These are phyloP conservation scores for Discostella stelligeroides DNA, from an alignment of 108 stramenopile species.

Conservation along the genomic window DNA sequence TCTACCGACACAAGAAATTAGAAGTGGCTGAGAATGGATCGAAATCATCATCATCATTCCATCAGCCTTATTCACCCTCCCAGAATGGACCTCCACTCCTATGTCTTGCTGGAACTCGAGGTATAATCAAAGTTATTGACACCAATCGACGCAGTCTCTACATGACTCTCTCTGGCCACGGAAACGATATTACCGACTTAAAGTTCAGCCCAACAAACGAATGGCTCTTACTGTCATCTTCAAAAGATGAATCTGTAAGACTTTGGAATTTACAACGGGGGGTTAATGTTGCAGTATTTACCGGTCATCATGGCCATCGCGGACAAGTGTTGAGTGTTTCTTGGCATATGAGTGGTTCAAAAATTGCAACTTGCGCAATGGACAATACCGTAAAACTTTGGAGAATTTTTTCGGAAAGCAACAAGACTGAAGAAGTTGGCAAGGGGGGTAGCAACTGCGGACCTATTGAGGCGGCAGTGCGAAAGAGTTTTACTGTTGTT, in stretches of 20 bases:
- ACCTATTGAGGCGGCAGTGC: constrained; percentile 11
- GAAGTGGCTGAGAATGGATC: background rate
- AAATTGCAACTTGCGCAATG: constrained; percentile 74
- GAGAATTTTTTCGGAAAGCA: constrained; percentile 41
- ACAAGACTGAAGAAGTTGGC: background rate
- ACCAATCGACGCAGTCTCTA: constrained; percentile 43
- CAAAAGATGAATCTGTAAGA: constrained; percentile 77
- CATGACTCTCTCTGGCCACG: constrained; percentile 65
- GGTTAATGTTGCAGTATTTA: constrained; percentile 77
- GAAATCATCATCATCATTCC: constrained; percentile 1
- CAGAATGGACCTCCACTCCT: constrained; percentile 66
- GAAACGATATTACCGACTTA: constrained; percentile 69
- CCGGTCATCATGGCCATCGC: constrained; percentile 79
- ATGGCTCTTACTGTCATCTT: constrained; percentile 69
- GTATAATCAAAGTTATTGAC: constrained; percentile 74
- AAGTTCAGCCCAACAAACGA: constrained; percentile 65
- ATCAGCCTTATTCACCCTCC: constrained; percentile 14
- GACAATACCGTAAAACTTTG: constrained; percentile 81
- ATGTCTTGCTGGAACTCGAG: constrained; percentile 62
- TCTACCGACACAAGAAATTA: background rate
- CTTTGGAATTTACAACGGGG: constrained; percentile 82
- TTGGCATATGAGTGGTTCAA: constrained; percentile 73
- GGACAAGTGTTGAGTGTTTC: constrained; percentile 68
- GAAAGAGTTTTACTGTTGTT: constrained; percentile 10
- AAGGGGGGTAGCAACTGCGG: background rate